Evolutionary conservation across 208 protist genomes (phyloP), one percentile per base, ranked within the genome.

Genomic region (Wallacemonas sp.): DNA sequence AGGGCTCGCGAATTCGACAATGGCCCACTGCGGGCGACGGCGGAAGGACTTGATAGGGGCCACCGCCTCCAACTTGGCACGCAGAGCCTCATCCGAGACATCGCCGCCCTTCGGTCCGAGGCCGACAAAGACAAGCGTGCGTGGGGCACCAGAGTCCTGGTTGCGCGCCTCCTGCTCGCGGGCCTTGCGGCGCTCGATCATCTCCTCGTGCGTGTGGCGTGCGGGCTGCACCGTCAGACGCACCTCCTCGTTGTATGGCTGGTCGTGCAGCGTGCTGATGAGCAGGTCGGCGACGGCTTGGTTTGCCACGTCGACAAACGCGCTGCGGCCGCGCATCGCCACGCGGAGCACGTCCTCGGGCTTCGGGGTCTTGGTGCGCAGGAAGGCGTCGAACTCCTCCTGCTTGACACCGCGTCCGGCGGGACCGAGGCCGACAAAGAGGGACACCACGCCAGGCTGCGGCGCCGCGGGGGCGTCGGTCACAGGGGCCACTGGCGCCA

Each of bases 391-490:
- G 33, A 88, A 32, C 22, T 71, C 50, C n/a, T 68, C 68, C 17
- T 37, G n/a, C 3, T 22, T 71, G 17, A 89, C 65, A 12, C 17
- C 61, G 61, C 71, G 73, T 1, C 67, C 81, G 0, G 63, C 70
- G 0, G 80, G 81, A 13, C 85, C 85, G 30, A 92, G 75, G 15
- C 85, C 81, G 53, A 92, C 81, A 42, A 82, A 92, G 45, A 92
- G 63, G 2, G 85, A 91, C 0, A 68, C 41, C 64, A 71, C 37
- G 21, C 68, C 71, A 19, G 42, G 39, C 24, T 34, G 34, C 19
- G 39, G 39, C 24, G 4, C 45, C 39, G 37, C 33, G 4, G 44
- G 6, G 33, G 27, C 34, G 17, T 29, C 33, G 33, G 50, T 19
- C 19, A 27, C 37, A 2, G 4, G 22, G 6, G 45, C 8, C 24